Conservation (phyloP, 306 rosid genomes). For the Vachellia collinsii region DNA sequence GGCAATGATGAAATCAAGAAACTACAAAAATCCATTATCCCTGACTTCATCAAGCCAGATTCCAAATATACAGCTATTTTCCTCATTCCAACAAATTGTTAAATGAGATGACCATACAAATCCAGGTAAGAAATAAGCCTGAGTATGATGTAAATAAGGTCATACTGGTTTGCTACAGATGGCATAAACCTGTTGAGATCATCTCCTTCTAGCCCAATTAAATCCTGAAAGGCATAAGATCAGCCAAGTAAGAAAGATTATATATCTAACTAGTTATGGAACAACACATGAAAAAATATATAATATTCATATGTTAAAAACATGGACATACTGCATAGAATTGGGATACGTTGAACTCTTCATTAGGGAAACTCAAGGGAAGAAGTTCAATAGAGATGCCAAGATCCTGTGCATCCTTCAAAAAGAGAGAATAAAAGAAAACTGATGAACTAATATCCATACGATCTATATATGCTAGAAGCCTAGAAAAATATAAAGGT, state of each 20-base stretch:
- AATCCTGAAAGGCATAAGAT: constrained; percentile 57
- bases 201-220: constrained; percentile 74
- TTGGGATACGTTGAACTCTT: constrained; percentile 60
- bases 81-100: constrained; percentile 30
- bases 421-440: constrained; percentile 26
- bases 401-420: constrained; percentile 91
- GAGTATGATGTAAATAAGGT: constrained; percentile 20
- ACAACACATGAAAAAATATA: constrained; percentile 26
- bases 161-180: constrained; percentile 73
- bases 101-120: constrained; percentile 20
- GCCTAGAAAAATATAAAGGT: constrained; percentile 32
- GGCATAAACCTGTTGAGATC: constrained; percentile 69
- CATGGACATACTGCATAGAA: constrained; percentile 76
- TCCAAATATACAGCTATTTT: neutral
- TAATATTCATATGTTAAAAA: constrained; percentile 15
- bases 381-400: constrained; percentile 88
- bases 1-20: neutral
- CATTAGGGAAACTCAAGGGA: constrained; percentile 68
- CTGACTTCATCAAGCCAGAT: constrained; percentile 18
- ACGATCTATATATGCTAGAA: constrained; percentile 28
- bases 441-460: constrained; percentile 27
- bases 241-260: constrained; percentile 26
- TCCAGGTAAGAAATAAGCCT: constrained; percentile 14
- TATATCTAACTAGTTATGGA: constrained; percentile 14
- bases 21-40: neutral